Conservation (phyloP, 768 basidiomycete genomes). For the Termitomyces sp. region DNA sequence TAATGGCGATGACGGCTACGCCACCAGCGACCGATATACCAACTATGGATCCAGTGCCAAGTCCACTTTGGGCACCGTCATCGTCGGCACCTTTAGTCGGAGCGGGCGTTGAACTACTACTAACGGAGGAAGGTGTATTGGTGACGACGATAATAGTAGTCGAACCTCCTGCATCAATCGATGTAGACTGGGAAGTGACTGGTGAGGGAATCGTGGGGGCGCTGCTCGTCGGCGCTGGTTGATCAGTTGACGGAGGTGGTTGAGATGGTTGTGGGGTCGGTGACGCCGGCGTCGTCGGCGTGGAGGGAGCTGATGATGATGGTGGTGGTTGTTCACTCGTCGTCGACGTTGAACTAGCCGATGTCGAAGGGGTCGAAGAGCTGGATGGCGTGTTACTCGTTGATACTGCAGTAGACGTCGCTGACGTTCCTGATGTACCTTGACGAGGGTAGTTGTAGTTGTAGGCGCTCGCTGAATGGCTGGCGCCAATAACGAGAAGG, state of each 20-base stretch:
- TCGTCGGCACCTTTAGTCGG: conserved; percentile 18
- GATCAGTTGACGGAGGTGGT: background rate
- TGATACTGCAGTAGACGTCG: background rate
- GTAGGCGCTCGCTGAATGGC: conserved; percentile 15
- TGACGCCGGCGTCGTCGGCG: background rate
- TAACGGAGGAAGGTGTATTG: conserved; percentile 20
- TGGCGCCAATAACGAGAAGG: conserved; percentile 18
- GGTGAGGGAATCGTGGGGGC: conserved; percentile 5
- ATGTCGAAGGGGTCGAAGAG: conserved; percentile 10
- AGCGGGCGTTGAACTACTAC: conserved; percentile 22
- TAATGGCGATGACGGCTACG: conserved; percentile 63
- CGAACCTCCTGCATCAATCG: conserved; percentile 17
- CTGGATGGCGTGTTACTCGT: conserved; percentile 11
- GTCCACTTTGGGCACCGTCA: conserved; percentile 26
- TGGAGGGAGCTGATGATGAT: conserved; percentile 5
- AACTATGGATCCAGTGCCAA: conserved; percentile 69
- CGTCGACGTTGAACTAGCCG: conserved; percentile 9
- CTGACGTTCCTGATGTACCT: background rate
- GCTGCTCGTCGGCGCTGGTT: conserved; percentile 3
- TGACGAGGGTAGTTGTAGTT: conserved; percentile 15
- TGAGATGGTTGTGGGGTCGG: background rate
- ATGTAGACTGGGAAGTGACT: conserved; percentile 3
- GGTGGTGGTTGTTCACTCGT: background rate
- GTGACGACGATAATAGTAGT: conserved; percentile 22
- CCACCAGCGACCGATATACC: conserved; percentile 82